Evolutionary conservation across 2,329 filamentous ascomycete genomes (phyloP), one percentile per base, ranked within the genome.

Genomic region (Ophiostoma australiae): DNA sequence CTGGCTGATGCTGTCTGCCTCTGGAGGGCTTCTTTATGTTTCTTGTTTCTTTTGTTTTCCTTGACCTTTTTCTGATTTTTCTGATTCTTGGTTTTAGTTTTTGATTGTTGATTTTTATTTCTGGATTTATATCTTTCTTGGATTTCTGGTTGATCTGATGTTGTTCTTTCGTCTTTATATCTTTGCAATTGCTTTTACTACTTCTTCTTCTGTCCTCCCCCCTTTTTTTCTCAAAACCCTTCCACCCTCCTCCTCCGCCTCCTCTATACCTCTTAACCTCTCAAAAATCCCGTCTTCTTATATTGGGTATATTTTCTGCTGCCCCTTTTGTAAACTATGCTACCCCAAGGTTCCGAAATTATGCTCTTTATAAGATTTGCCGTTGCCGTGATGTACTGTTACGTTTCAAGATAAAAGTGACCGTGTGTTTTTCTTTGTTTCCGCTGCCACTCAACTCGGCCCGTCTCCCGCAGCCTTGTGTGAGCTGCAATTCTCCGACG

Each of bases 291-390:
- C 44, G 48, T 37, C 20, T n/a, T 69, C 58, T 70, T 66, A 39
- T 66, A 39, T 39, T 66, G 63, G 63, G 63, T 66, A 15, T 66
- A n/a, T 20, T 66, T 66, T 66, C 35, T 37, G 20, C 35, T 41
- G 35, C 63, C 63, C 37, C 66, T 27, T 31, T 39, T 67, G 39
- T 48, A 44, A 48, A 67, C 10, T 67, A 27, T 67, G 23, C 65
- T 17, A 17, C 39, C 66, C n/a, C 39, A 31, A 13, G 66, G 37
- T 27, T 44, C 27, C 31, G 66, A 67, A 67, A 41, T 48, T 31
- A 67, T 67, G 66, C 66, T 67, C 66, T 67, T 67, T 67, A 67
- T 44, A 67, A 41, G 39, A 67, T 6, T 7, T 67, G 65, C 20
- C n/a, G 65, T n/a, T 27, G 3, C 58, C 15, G 35, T 66, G 17